phyloP scores from a whole-genome alignment of 352 stramenopile genomes.

The Phytopythium boreale region DNA sequence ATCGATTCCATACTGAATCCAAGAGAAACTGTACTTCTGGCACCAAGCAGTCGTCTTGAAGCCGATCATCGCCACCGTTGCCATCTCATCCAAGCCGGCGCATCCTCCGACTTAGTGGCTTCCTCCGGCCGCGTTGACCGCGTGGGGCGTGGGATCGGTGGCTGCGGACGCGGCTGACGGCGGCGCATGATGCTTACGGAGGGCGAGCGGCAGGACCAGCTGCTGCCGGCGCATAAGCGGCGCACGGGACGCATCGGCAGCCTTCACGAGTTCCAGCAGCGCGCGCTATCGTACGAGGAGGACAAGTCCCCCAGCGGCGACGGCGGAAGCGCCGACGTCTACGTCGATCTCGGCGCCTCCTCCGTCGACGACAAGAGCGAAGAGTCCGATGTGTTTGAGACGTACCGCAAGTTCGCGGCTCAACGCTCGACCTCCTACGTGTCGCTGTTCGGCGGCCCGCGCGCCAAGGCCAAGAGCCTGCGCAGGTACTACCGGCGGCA shows the following conservation, averaged over 20 bases:
- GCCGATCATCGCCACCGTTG: neutral
- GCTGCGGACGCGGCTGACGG: neutral
- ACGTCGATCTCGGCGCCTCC: constrained; percentile 15
- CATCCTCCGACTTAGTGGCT: neutral
- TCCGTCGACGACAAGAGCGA: constrained; percentile 11
- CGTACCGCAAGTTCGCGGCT: constrained; percentile 31
- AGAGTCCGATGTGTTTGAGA: constrained; percentile 38
- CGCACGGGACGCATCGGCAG: constrained; percentile 68
- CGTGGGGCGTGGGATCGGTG: neutral
- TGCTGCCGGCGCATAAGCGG: constrained; percentile 61
- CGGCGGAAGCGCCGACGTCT: constrained; percentile 8
- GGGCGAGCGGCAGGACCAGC: constrained; percentile 26
- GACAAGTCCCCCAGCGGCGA: constrained; percentile 12
- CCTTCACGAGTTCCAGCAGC: constrained; percentile 84
- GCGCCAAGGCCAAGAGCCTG: constrained; percentile 33
- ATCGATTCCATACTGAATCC: neutral
- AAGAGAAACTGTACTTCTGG: neutral
- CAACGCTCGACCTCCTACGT: constrained; percentile 43
- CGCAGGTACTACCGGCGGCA: constrained; percentile 57
- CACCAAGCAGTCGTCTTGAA: neutral
- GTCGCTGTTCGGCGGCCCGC: constrained; percentile 67
- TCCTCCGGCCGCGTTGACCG: neutral
- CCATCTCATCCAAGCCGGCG: neutral
- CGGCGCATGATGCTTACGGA: constrained; percentile 3
- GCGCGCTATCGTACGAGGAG: constrained; percentile 52